Percentiles rank a stretch among this genome's conserved stretches.
These are phyloP conservation scores for Ceratocystis albifundus DNA, from an alignment of 2,329 filamentous ascomycete genomes.

Conservation along the genomic window DNA sequence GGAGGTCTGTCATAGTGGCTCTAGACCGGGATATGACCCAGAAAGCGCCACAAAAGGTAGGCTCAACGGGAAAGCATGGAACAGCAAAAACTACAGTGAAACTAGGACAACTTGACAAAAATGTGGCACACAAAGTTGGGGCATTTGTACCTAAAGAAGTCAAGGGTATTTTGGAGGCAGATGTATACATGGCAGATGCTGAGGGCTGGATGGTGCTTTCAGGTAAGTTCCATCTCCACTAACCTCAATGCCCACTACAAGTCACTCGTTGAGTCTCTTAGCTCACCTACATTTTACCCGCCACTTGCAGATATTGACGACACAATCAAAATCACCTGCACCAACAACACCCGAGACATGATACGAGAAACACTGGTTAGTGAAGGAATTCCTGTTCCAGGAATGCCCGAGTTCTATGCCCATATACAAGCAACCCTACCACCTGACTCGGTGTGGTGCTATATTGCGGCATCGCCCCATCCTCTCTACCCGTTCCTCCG, in stretches of 20 bases:
- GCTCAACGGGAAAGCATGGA: slow-evolving; percentile 60
- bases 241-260: neutral
- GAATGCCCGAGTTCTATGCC: slow-evolving; percentile 76
- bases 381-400: slow-evolving; percentile 54
- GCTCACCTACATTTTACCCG: slow-evolving; percentile 23
- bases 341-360: slow-evolving; percentile 67
- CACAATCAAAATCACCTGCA: slow-evolving; percentile 85
- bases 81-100: slow-evolving; percentile 54
- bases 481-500: slow-evolving; percentile 83
- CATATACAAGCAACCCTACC: slow-evolving; percentile 46
- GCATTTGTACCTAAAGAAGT: slow-evolving; percentile 42
- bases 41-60: slow-evolving; percentile 39
- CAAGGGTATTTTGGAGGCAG: slow-evolving; percentile 48
- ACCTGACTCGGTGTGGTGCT: slow-evolving; percentile 67
- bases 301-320: slow-evolving; percentile 67
- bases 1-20: slow-evolving; percentile 42
- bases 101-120: slow-evolving; percentile 37
- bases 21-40: neutral
- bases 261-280: neutral
- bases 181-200: slow-evolving; percentile 61
- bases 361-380: slow-evolving; percentile 75
- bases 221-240: slow-evolving; percentile 33
- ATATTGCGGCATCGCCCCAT: slow-evolving; percentile 86
- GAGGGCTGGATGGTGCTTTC: slow-evolving; percentile 79
- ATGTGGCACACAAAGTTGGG: slow-evolving; percentile 37